Evolutionary conservation across 176 grass and related monocot species (phyloP), one percentile per base, ranked within the genome.

Genomic region (Musa beccarii): DNA sequence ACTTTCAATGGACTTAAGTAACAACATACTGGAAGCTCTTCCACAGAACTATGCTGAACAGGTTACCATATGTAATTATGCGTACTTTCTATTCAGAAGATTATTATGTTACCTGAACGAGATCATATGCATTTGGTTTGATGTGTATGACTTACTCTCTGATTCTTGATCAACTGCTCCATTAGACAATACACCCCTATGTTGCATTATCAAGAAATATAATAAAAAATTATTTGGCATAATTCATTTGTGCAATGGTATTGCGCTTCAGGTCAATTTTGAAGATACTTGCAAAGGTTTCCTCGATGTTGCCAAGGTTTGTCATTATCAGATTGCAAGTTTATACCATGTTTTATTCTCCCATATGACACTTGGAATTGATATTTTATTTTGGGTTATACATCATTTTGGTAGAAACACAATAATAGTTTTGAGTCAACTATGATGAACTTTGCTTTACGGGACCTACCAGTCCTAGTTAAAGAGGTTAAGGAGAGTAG

Each of bases 221-320:
- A 25, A 26, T 11, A 65, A 25, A n/a, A 2, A 66, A 25, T 13
- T 66, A 13, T 22, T 66, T 66, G 63, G 11, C 23, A 66, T 26
- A 25, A 25, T 24, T 66, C 11, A 25, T 66, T 66, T 29, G 20
- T 11, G 11, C 2, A 51, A 51, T 70, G 82, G 77, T 21, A 64
- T 52, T 17, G 80, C 73, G 63, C 85, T 89, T 55, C 85, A 99
- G 96, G 96, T 99, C 81, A 99, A 99, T 87, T 99, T 99, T 80
- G 96, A 99, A 81, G 96, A 95, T 68, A 99, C 96, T 20, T 99
- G 96, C 86, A 99, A 99, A 95, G 96, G 96, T 49, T 99, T 99
- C 85, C 87, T 95, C 69, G 96, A 99, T 53, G 92, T 99, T 86
- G 91, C 96, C 81, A 99, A 99, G 96, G 96, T 99, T 81, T 85